Conservation (phyloP, 2,329 filamentous ascomycete species). For the Daldinia sp. region DNA sequence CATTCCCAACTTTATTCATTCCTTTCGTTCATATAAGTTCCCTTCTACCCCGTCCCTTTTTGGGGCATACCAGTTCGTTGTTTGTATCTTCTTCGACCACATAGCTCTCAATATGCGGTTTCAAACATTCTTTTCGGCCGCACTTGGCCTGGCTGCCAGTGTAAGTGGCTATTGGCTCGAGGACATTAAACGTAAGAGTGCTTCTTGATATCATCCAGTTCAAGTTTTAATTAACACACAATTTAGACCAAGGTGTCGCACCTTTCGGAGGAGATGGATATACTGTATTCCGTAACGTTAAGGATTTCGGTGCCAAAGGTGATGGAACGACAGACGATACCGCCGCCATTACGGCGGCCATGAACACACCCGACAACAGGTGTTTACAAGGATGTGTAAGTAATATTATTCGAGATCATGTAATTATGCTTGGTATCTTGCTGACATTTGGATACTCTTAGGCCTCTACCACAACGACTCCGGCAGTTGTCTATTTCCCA, state of each 20-base stretch:
- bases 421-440: neutral
- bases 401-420: slow-evolving; percentile 5
- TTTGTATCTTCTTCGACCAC: slow-evolving; percentile 23
- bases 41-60: slow-evolving; percentile 31
- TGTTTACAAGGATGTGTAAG: slow-evolving; percentile 55
- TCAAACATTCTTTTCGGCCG: slow-evolving; percentile 43
- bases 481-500: slow-evolving; percentile 55
- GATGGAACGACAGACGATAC: slow-evolving; percentile 58
- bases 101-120: slow-evolving; percentile 43
- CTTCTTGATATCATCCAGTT: no score
- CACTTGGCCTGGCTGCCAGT: slow-evolving; percentile 43
- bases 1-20: slow-evolving; percentile 12
- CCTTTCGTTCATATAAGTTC: slow-evolving; percentile 39
- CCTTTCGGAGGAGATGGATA: slow-evolving; percentile 53
- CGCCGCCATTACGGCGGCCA: slow-evolving; percentile 55
- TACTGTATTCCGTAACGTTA: slow-evolving; percentile 58
- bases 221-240: slow-evolving; percentile 14
- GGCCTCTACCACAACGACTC: slow-evolving; percentile 52
- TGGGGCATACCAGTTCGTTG: slow-evolving; percentile 18
- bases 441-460: slow-evolving; percentile 38
- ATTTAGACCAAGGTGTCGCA: slow-evolving; percentile 54
- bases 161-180: slow-evolving; percentile 47
- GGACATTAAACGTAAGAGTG: slow-evolving; percentile 41
- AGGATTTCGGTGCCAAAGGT: slow-evolving; percentile 57
- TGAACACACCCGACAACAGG: slow-evolving; percentile 51